phyloP scores from a whole-genome alignment of 441 rosid species.

The Adansonia rubrostipa region DNA sequence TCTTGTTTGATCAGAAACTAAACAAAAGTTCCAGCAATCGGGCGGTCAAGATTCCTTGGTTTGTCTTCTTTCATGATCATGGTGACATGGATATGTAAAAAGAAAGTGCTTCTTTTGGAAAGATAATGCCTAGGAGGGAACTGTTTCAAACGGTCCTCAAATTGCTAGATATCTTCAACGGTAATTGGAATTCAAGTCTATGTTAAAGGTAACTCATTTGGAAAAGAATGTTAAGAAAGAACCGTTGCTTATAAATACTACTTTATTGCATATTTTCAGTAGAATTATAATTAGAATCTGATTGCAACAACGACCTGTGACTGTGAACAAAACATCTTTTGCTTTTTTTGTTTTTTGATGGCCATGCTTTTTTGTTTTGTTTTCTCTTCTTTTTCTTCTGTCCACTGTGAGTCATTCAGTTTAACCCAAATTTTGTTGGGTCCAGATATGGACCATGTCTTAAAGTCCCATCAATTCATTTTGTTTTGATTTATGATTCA shows the following conservation, averaged over 20 bases:
- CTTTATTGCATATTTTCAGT: constrained; percentile 36
- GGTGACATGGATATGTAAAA: constrained; percentile 25
- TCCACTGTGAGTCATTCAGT: constrained; percentile 22
- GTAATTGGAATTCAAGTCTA: constrained; percentile 48
- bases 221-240: constrained; percentile 25
- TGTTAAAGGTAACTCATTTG: constrained; percentile 47
- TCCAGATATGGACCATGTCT: constrained; percentile 4
- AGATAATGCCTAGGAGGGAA: constrained; percentile 45
- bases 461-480: constrained; percentile 17
- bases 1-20: constrained; percentile 23
- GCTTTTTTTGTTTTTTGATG: constrained; percentile 43
- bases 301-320: constrained; percentile 43
- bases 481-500: constrained; percentile 27
- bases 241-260: constrained; percentile 49
- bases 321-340: constrained; percentile 32
- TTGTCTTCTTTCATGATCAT: neutral
- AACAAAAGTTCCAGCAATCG: constrained; percentile 25
- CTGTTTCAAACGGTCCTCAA: constrained; percentile 40
- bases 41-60: constrained; percentile 12
- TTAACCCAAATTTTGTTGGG: constrained; percentile 26
- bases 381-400: neutral
- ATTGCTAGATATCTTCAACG: constrained; percentile 26
- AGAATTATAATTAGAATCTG: constrained; percentile 36
- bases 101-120: constrained; percentile 21
- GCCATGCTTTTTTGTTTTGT: constrained; percentile 23